These are phyloP conservation scores for Lachancea thermotolerans DNA, from an alignment of 805 yeast species.

Conservation along the genomic window DNA sequence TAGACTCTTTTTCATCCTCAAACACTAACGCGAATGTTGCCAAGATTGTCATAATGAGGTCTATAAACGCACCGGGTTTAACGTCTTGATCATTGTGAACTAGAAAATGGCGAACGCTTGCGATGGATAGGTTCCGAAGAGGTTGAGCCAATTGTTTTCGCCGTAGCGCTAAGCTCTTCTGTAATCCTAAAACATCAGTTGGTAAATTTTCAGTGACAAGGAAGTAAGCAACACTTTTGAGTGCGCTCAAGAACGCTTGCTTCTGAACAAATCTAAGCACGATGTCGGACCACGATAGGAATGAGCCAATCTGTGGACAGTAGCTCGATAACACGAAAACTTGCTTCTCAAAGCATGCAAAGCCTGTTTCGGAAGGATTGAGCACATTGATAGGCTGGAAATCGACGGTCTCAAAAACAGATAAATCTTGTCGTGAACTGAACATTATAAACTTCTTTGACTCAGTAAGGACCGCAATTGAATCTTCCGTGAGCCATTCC, in stretches of 20 bases:
- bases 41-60: background rate
- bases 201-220: constrained; percentile 15
- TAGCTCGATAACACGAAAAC: constrained; percentile 22
- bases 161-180: constrained; percentile 11
- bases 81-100: constrained; percentile 1
- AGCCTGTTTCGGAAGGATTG: constrained; percentile 23
- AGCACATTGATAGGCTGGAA: constrained; percentile 21
- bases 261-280: constrained; percentile 24
- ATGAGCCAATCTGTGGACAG: constrained; percentile 23
- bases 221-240: constrained; percentile 18
- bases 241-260: constrained; percentile 26
- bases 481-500: constrained; percentile 21
- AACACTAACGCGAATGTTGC: background rate
- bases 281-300: constrained; percentile 29
- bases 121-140: constrained; percentile 25
- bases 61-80: background rate
- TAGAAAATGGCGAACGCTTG: constrained; percentile 23
- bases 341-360: constrained; percentile 16
- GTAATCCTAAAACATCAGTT: constrained; percentile 15
- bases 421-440: constrained; percentile 9
- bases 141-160: constrained; percentile 25
- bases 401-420: constrained; percentile 17
- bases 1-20: constrained; percentile 3
- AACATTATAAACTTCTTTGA: constrained; percentile 25
- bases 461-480: constrained; percentile 21